Conservation (phyloP, 23 red algal species). For the Gracilaria gracilis region DNA sequence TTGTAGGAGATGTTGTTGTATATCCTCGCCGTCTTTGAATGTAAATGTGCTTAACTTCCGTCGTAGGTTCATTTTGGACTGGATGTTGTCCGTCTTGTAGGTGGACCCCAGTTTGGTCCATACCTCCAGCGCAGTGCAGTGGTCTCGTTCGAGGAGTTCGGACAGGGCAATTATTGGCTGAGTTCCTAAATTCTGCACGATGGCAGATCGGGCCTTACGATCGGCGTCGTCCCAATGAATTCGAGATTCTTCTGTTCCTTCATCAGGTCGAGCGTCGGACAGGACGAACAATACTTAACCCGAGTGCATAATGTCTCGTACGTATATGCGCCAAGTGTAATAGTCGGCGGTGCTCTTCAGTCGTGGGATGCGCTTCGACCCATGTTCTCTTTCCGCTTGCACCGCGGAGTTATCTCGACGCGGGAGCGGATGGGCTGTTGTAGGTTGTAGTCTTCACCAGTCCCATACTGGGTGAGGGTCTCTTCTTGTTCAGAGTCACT, state of each 20-base stretch:
- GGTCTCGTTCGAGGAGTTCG: background rate
- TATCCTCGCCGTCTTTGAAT: background rate
- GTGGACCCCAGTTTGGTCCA: background rate
- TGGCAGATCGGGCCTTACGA: slow-evolving; percentile 7
- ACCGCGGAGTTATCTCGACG: slow-evolving; percentile 15
- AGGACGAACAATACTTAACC: background rate
- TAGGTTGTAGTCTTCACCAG: background rate
- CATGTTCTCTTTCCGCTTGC: background rate
- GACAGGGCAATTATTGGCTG: background rate
- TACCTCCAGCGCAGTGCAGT: background rate
- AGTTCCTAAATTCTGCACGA: background rate
- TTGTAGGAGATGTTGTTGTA: background rate
- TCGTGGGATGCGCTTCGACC: background rate
- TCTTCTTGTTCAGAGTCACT: no score
- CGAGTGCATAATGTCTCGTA: background rate
- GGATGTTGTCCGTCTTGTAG: slow-evolving; percentile 2
- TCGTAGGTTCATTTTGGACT: slow-evolving; percentile 2
- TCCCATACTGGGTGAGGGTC: background rate
- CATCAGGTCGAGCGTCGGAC: background rate
- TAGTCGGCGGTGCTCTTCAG: slow-evolving; percentile 5
- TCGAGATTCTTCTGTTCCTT: background rate
- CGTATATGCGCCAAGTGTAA: background rate
- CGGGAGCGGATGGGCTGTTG: background rate
- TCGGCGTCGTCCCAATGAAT: background rate
- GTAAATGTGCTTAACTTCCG: background rate